Conservation (phyloP, 148 eudicot genomes). For the Fagopyrum homotropicum region DNA sequence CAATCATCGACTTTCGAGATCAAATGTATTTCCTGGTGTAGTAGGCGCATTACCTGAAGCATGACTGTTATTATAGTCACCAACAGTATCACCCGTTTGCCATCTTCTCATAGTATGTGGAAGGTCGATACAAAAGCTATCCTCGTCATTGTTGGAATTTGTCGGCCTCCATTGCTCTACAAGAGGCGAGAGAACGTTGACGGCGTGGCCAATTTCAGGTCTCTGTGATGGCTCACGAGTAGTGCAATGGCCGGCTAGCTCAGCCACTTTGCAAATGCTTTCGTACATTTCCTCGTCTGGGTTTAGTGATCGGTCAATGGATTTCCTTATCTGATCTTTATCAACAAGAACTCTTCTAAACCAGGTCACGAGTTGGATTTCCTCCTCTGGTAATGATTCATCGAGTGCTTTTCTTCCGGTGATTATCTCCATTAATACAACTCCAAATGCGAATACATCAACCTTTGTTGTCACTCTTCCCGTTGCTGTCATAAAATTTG, state of each 20-base stretch:
- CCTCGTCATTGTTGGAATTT: slow-evolving; percentile 16
- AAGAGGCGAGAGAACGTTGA: slow-evolving; percentile 44
- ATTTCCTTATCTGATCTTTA: slow-evolving; percentile 32
- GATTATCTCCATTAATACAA: slow-evolving; percentile 54
- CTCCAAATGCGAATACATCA: slow-evolving; percentile 59
- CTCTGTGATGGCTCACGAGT: slow-evolving; percentile 49
- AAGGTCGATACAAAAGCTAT: slow-evolving; percentile 21
- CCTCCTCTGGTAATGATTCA: slow-evolving; percentile 44
- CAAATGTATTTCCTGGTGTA: slow-evolving; percentile 15
- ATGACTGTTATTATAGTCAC: slow-evolving; percentile 9
- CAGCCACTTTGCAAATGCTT: slow-evolving; percentile 49
- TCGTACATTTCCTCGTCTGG: slow-evolving; percentile 38
- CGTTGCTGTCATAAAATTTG: slow-evolving; percentile 32
- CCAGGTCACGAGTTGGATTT: slow-evolving; percentile 45
- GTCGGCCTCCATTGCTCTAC: slow-evolving; percentile 56
- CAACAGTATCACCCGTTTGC: slow-evolving; percentile 35
- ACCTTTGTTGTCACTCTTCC: slow-evolving; percentile 64
- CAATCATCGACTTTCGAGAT: background rate
- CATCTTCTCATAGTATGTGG: slow-evolving; percentile 43
- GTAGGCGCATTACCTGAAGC: slow-evolving; percentile 20
- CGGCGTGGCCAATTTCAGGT: slow-evolving; percentile 64
- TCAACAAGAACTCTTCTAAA: slow-evolving; percentile 41
- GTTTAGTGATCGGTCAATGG: slow-evolving; percentile 37
- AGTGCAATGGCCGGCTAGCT: slow-evolving; percentile 63
- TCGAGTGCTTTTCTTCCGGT: slow-evolving; percentile 62